These are phyloP conservation scores for Alternaria ethzedia DNA, from an alignment of 2,329 filamentous ascomycete genomes.

Conservation along the genomic window DNA sequence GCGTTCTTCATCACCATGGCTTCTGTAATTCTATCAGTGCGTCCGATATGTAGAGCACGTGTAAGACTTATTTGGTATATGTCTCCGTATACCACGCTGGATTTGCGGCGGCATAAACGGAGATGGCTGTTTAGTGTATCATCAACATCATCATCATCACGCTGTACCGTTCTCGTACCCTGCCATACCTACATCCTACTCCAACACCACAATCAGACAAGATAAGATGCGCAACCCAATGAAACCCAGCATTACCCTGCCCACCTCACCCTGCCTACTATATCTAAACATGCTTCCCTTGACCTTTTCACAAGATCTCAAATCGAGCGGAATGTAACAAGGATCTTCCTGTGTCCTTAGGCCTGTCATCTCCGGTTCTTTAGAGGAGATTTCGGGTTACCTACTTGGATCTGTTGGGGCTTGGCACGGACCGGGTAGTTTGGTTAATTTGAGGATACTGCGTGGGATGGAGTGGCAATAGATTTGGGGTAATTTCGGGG, in stretches of 20 bases:
- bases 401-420: background rate
- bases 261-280: too few species aligned
- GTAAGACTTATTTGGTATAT: background rate
- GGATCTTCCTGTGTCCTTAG: background rate
- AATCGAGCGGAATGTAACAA: background rate
- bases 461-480: background rate
- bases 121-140: background rate
- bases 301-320: too few species aligned
- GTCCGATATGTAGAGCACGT: too few species aligned
- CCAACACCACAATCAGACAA: too few species aligned
- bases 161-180: too few species aligned
- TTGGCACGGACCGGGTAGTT: background rate
- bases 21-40: too few species aligned
- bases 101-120: background rate
- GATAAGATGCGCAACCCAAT: too few species aligned
- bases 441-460: background rate
- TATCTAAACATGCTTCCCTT: too few species aligned
- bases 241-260: background rate
- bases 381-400: background rate
- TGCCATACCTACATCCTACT: too few species aligned
- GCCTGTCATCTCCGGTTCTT: background rate
- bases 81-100: background rate
- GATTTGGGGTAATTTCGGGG: background rate
- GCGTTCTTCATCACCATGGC: too few species aligned
- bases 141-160: background rate